Evolutionary conservation across 371 early-diverging fungal species (phyloP), one percentile per base, ranked within the genome.

Genomic region (Massospora cicadina): DNA sequence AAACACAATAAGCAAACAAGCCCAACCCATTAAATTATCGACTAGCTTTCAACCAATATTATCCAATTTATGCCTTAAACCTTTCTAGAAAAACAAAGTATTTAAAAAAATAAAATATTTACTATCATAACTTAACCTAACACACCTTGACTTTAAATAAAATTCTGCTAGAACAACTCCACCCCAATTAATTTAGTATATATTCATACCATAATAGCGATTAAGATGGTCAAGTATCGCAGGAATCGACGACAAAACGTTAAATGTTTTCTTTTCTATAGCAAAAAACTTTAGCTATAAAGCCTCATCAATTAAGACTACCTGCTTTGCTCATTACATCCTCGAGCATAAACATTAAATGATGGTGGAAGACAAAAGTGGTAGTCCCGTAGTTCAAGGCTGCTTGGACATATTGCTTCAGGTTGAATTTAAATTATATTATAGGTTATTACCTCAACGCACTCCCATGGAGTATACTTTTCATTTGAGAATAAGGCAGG

Each of bases 301-400:
- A 63, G 27, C 1, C 12, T 55, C 63, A 13, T 54, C 21, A 54
- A 13, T 53, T n/a, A n/a, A n/a, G 43, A 62, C 33, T 68, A 71
- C 73, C 75, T n/a, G 83, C 81, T 55, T 79, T 82, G 67, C 84
- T 82, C 93, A 93, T 92, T n/a, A 78, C 65, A 55, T 78, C 77
- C 64, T 94, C 94, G 67, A 91, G 77, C 94, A 94, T 94, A 74
- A 77, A 94, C 90, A 91, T 91, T 30, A 96, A 66, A 69, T 96
- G 97, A 68, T 93, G 93, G 64, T 93, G 95, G 65, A 91, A 81
- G 56, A 96, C 90, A 66, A 86, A 87, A 1, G 79, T 77, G 54
- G 82, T 84, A 23, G 92, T 86, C 31, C 94, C 93, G 69, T 89
- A 92, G 0, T 79, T 86, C 0, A 94, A 58, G 0, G 86, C 85